A percentile compares a stretch with the other conserved stretches of the same genome.
Evolutionary conservation across 495 filamentous ascomycete species (phyloP).

Genomic region (Entonaema liquescens): DNA sequence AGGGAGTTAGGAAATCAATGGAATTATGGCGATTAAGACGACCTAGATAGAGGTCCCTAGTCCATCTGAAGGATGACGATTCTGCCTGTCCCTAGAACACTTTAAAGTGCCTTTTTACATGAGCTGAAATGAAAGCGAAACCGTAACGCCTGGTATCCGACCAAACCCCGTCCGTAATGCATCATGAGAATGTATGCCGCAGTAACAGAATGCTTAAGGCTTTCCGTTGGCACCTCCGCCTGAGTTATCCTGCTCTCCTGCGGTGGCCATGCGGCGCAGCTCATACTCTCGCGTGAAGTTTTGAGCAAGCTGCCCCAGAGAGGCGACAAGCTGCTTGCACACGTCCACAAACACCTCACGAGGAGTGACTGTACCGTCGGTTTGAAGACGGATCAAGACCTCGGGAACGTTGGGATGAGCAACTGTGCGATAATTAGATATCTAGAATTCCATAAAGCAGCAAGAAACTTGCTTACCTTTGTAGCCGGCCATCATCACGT

Average conservation of each 20-base stretch:
- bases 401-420: conserved; percentile 87
- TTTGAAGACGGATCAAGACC: conserved; percentile 89
- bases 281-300: conserved; percentile 97
- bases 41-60: conserved; percentile 4
- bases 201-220: conserved; percentile 17
- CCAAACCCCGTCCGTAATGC: conserved; percentile 8
- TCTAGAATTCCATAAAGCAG: not conserved
- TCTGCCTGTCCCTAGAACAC: conserved; percentile 3
- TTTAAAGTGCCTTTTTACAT: not conserved
- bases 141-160: conserved; percentile 37
- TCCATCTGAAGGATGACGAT: not conserved
- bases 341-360: conserved; percentile 83
- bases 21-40: conserved; percentile 7
- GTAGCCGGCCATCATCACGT: conserved; percentile 89
- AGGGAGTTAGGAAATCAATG: not conserved
- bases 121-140: conserved; percentile 6
- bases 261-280: conserved; percentile 86
- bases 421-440: conserved; percentile 54
- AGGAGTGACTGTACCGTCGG: conserved; percentile 85
- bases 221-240: conserved; percentile 23
- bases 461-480: conserved; percentile 64
- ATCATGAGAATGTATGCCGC: conserved; percentile 23
- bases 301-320: conserved; percentile 76
- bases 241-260: conserved; percentile 53
- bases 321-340: conserved; percentile 79